A percentile compares a stretch with the other conserved stretches of the same genome.
Conservation (phyloP, 129 eudicot species). For the Flaveria robusta region DNA sequence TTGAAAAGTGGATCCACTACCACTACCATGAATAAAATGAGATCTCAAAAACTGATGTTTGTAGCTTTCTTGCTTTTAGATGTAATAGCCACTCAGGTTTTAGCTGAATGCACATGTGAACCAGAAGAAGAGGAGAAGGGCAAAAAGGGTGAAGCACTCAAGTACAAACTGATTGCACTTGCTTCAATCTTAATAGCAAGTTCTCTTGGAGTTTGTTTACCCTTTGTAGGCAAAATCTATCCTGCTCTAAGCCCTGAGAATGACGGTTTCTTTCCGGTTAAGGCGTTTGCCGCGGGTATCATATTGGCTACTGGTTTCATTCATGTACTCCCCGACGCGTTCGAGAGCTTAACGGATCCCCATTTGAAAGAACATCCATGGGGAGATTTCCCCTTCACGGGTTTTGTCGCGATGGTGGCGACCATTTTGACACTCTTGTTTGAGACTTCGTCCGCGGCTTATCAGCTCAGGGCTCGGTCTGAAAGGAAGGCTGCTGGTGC, state of each 20-base stretch:
- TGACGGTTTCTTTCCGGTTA: constrained; percentile 40
- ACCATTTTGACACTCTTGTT: constrained; percentile 45
- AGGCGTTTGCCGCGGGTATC: constrained; percentile 59
- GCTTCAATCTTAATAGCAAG: constrained; percentile 42
- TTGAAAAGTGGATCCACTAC: not conserved
- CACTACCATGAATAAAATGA: constrained; percentile 6
- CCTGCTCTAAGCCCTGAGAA: constrained; percentile 43
- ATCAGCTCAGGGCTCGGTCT: constrained; percentile 26
- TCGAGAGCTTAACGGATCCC: constrained; percentile 37
- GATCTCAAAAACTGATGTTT: constrained; percentile 11
- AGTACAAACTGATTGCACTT: constrained; percentile 46
- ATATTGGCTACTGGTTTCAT: constrained; percentile 55
- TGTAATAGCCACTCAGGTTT: constrained; percentile 17
- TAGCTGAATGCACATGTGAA: constrained; percentile 43
- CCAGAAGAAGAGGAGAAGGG: constrained; percentile 12
- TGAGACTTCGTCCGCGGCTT: constrained; percentile 44
- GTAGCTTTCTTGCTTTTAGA: constrained; percentile 16
- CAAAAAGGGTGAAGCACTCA: constrained; percentile 38
- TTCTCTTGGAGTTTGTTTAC: constrained; percentile 42
- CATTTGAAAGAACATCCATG: constrained; percentile 41
- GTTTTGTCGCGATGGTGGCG: constrained; percentile 49
- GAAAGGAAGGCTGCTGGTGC: not conserved
- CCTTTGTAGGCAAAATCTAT: constrained; percentile 33
- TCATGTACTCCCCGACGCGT: constrained; percentile 58
- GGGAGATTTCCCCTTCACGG: constrained; percentile 49